Base-by-base conservation (phyloP, 2,329 filamentous ascomycete species). In the Sarocladium brachiariae region DNA sequence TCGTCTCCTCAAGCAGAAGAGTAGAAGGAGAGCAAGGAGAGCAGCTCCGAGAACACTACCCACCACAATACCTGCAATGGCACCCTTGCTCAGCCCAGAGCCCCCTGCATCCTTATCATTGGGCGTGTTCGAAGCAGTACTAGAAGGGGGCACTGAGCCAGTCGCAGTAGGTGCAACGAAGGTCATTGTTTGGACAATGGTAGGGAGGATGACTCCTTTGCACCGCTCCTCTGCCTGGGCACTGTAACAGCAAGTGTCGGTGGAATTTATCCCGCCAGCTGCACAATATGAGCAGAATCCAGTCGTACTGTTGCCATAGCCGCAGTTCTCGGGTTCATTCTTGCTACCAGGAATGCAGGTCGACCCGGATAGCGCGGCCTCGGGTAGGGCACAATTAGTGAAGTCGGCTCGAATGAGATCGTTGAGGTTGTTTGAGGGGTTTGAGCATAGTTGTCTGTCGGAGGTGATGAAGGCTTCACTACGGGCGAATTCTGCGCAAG, bases 241-340 rank as follows among this genome's bases (percentile, higher is more conserved):
- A 59, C 83, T 89, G 61, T 90, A 85, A 67, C 93, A 99, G 73
- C 93, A 99, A 3, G 91, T 95, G 65, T 97, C 92, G 48, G 92
- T 97, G 9, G 89, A 86, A 68, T 97, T 97, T 55, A 84, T 81
- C 24, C 91, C 90, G 59, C 87, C 92, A 6, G 83, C 76, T 37
- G 80, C 78, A 67, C 93, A 99, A 67, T 93, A 96, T 4, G 84
- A 82, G 71, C 93, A 99, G 31, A 99, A 75, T 2, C 91, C 90
- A 51, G 84, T 65, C 7, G 77, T 81, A 65, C 80, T 84, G 56
- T 81, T 78, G 35, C 77, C 80, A 64, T 86, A 99, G 43, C 93
- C 93, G 67, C 93, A 99, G 63, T 97, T 89, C 6, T 83, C 69
- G 1, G 84, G 82, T 70, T 99, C 90, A 61, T 99, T 99, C 35